These are phyloP conservation scores for Logfia minima DNA, from an alignment of 129 eudicot genomes.

Conservation along the genomic window DNA sequence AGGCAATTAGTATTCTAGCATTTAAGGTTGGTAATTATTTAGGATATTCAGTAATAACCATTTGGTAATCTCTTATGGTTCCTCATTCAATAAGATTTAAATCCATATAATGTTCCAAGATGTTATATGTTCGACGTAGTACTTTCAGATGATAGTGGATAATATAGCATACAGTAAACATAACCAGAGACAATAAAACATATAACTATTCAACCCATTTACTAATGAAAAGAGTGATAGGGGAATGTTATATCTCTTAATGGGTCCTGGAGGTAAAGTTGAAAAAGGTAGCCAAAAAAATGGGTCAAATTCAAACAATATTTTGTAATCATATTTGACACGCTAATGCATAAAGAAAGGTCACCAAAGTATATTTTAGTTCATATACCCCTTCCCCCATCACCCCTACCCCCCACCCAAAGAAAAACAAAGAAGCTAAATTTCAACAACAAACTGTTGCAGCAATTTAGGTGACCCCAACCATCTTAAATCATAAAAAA, in stretches of 20 bases:
- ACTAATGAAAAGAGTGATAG: too few species aligned
- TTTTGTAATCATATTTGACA: too few species aligned
- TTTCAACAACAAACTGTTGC: background rate
- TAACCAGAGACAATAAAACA: background rate
- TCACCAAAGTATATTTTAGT: too few species aligned
- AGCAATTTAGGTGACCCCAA: background rate
- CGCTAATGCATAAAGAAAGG: too few species aligned
- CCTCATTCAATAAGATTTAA: background rate
- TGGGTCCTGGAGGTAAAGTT: background rate
- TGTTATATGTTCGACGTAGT: background rate
- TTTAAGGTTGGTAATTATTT: background rate
- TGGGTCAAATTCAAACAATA: background rate
- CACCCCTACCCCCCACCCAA: too few species aligned
- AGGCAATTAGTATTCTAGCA: background rate
- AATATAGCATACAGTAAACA: background rate
- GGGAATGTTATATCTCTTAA: background rate
- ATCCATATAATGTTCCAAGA: background rate
- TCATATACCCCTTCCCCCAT: too few species aligned
- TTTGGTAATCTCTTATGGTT: constrained; percentile 5
- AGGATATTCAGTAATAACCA: background rate
- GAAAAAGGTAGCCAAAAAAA: background rate
- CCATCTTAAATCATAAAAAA: background rate
- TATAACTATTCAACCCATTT: background rate
- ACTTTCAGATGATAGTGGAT: background rate
- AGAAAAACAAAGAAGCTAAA: background rate